phyloP scores from a whole-genome alignment of 2,329 filamentous ascomycete species.

The Arthrobotrys conoides region DNA sequence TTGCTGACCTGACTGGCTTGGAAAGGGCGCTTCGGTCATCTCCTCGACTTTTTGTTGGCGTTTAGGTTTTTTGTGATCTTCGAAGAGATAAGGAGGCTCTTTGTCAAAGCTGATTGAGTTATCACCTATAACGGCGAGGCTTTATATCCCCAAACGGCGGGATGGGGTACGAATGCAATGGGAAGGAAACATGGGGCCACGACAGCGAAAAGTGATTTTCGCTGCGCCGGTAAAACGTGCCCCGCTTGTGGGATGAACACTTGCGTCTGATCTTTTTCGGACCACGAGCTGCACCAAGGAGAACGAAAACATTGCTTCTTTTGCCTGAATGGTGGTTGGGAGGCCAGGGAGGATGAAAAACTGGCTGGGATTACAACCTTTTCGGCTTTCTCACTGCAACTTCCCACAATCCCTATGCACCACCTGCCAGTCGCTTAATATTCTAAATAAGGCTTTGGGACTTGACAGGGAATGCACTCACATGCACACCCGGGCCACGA shows the following conservation, averaged over 20 bases:
- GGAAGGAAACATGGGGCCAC: constrained; percentile 17
- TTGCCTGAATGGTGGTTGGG: constrained; percentile 25
- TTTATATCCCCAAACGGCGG: constrained; percentile 21
- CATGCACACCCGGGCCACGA: constrained; percentile 56
- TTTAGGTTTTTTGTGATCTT: constrained; percentile 32
- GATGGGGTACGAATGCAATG: constrained; percentile 6
- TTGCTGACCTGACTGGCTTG: constrained; percentile 12
- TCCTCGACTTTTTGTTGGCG: constrained; percentile 40
- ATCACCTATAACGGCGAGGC: constrained; percentile 21
- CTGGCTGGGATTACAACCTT: constrained; percentile 47
- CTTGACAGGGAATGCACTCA: constrained; percentile 61
- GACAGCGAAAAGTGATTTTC: constrained; percentile 30
- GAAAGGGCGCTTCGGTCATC: constrained; percentile 23
- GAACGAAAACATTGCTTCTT: constrained; percentile 42
- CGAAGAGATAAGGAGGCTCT: constrained; percentile 26
- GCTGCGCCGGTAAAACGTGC: constrained; percentile 49
- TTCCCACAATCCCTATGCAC: constrained; percentile 60
- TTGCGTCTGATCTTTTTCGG: constrained; percentile 55
- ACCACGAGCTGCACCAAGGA: constrained; percentile 30
- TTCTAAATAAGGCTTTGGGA: constrained; percentile 61
- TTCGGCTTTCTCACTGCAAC: constrained; percentile 60
- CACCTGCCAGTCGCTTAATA: constrained; percentile 59
- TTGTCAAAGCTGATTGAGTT: constrained; percentile 23
- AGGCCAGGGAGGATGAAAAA: constrained; percentile 15
- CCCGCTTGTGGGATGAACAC: constrained; percentile 39